A percentile compares a stretch with the other conserved stretches of the same genome.
Conservation (phyloP, 1,284 basidiomycete genomes). For the Porodaedalea pini region DNA sequence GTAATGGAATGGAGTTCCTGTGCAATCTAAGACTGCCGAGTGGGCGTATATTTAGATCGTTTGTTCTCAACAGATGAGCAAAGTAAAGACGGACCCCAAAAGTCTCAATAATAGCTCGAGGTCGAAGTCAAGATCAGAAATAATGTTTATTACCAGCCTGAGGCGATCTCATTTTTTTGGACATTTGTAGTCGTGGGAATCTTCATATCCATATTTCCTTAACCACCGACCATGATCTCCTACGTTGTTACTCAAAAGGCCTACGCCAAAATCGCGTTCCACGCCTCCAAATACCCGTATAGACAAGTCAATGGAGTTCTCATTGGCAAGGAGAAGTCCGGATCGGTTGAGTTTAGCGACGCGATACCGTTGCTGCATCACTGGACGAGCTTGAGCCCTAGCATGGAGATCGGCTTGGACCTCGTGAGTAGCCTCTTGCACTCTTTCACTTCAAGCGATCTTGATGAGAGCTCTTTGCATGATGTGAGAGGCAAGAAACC, state of each 20-base stretch:
- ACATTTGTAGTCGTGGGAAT: background rate
- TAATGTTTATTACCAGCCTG: too few relatives aligned
- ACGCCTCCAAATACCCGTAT: slow-evolving; percentile 72
- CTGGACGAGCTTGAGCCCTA: slow-evolving; percentile 73
- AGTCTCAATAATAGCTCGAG: too few relatives aligned
- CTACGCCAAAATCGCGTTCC: slow-evolving; percentile 65
- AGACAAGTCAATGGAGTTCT: slow-evolving; percentile 65
- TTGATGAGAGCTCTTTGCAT: background rate
- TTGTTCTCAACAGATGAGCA: background rate
- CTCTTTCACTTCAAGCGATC: slow-evolving; percentile 5
- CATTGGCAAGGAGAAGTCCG: slow-evolving; percentile 42
- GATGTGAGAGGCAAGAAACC: slow-evolving; percentile 44
- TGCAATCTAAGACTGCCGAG: too few relatives aligned
- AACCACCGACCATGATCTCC: slow-evolving; percentile 30
- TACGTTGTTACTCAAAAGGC: slow-evolving; percentile 53
- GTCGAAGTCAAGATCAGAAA: too few relatives aligned
- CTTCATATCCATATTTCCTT: too few relatives aligned
- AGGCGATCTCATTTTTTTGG: too few relatives aligned
- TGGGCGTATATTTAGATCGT: background rate
- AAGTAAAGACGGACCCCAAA: too few relatives aligned
- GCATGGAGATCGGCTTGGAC: slow-evolving; percentile 77
- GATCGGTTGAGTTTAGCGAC: slow-evolving; percentile 49
- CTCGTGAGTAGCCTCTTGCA: slow-evolving; percentile 44
- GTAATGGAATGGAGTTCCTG: background rate
- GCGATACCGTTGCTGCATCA: slow-evolving; percentile 73